Conservation (phyloP, 148 eudicot genomes). For the Vaccinium vitisidaea region DNA sequence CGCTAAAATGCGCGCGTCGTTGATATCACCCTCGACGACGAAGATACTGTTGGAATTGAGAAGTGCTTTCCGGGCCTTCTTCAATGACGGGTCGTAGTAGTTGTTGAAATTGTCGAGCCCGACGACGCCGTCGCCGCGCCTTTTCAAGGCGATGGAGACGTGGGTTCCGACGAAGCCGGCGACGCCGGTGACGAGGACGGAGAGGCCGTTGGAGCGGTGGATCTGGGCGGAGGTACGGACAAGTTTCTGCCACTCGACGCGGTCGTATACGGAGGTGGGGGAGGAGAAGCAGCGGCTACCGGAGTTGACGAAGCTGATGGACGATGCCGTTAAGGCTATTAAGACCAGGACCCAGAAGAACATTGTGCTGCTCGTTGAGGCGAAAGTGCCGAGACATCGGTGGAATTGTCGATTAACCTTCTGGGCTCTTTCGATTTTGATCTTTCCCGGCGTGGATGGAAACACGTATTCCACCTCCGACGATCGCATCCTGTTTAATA, state of each 20-base stretch:
- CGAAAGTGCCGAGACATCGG: conserved; percentile 66
- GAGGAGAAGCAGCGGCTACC: conserved; percentile 19
- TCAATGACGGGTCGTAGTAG: conserved; percentile 2
- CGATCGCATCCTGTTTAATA: conserved; percentile 28
- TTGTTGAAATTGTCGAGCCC: not conserved
- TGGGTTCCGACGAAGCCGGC: conserved; percentile 6
- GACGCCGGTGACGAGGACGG: conserved; percentile 9
- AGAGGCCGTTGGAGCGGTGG: not conserved
- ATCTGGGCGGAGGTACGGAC: not conserved
- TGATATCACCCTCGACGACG: not conserved
- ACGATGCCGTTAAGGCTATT: conserved; percentile 56
- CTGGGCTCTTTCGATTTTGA: conserved; percentile 43
- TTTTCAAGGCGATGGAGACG: not conserved
- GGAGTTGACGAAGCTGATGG: conserved; percentile 53
- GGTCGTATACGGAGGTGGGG: not conserved
- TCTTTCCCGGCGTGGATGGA: conserved; percentile 71
- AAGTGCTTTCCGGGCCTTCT: not conserved
- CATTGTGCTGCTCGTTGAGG: conserved; percentile 58
- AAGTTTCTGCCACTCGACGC: not conserved
- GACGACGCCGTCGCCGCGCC: conserved; percentile 4
- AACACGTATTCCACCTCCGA: conserved; percentile 49
- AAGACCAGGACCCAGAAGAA: conserved; percentile 64
- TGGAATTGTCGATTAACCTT: conserved; percentile 45
- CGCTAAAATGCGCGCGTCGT: not conserved
- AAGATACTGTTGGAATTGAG: not conserved